Percentiles rank a stretch among this genome's conserved stretches.
Conservation (phyloP, 257 asterid species). For the Penstemon newberryi region DNA sequence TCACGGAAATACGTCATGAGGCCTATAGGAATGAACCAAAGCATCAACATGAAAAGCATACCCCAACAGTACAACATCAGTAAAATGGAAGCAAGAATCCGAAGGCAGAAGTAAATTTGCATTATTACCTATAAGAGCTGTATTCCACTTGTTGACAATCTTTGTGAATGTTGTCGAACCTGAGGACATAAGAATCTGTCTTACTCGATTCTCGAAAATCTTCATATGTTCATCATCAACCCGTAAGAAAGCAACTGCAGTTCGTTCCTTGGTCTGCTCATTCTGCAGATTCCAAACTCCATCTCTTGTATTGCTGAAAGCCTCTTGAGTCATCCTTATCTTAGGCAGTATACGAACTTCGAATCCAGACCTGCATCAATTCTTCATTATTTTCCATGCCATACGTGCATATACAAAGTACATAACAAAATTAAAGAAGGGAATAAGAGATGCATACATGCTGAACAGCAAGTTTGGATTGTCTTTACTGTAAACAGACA, state of each 20-base stretch:
- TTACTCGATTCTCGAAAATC: conserved; percentile 91
- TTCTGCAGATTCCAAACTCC: conserved; percentile 99
- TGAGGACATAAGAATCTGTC: conserved; percentile 99
- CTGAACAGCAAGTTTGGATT: conserved; percentile 96
- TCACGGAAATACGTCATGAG: conserved; percentile 99
- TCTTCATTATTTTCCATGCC: conserved; percentile 1
- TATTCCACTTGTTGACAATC: conserved; percentile 99
- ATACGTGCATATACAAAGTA: not conserved
- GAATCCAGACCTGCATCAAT: conserved; percentile 73
- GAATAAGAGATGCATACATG: conserved; percentile 53
- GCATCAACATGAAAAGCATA: conserved; percentile 25
- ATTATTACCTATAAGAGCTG: conserved; percentile 85
- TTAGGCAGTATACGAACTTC: conserved; percentile 96
- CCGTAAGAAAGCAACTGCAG: conserved; percentile 94
- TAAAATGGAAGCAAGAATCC: conserved; percentile 5
- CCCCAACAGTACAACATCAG: not conserved
- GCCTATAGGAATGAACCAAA: conserved; percentile 47
- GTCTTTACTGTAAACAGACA: conserved; percentile 97
- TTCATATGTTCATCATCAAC: conserved; percentile 99
- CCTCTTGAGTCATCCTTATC: conserved; percentile 96
- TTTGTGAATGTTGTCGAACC: conserved; percentile 98
- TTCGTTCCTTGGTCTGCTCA: conserved; percentile 95
- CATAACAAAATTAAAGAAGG: not conserved
- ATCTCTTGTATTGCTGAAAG: conserved; percentile 94
- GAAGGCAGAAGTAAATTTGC: conserved; percentile 3